These are phyloP conservation scores for Aspergillus sparsus DNA, from an alignment of 495 filamentous ascomycete genomes.

Conservation along the genomic window DNA sequence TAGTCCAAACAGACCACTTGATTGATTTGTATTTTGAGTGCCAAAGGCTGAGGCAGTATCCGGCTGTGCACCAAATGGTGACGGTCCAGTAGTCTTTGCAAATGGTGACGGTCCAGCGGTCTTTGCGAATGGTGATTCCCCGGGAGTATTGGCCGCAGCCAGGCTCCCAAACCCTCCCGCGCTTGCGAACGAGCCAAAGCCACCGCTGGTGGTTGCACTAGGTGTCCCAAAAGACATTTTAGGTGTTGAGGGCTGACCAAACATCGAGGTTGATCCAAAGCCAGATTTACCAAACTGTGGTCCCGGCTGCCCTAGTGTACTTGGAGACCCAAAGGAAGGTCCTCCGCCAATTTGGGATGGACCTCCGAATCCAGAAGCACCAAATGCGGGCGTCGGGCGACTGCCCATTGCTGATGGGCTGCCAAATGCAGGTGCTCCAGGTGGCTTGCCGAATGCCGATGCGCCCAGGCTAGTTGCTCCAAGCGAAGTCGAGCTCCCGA, in stretches of 20 bases:
- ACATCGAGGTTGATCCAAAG: conserved; percentile 51
- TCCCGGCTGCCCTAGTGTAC: conserved; percentile 28
- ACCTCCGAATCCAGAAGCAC: conserved; percentile 24
- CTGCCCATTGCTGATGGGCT: conserved; percentile 33
- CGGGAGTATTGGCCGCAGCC: conserved; percentile 30
- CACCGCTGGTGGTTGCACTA: conserved; percentile 33
- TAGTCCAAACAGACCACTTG: conserved; percentile 54
- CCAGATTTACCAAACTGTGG: conserved; percentile 40
- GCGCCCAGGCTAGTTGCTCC: conserved; percentile 36
- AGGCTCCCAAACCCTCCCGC: conserved; percentile 39
- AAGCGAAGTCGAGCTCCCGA: conserved; percentile 48
- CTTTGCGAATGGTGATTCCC: conserved; percentile 34
- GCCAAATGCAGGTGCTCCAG: conserved; percentile 41
- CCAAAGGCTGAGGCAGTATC: conserved; percentile 37
- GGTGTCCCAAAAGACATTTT: conserved; percentile 29
- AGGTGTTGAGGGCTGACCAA: conserved; percentile 42
- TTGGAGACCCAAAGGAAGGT: conserved; percentile 32
- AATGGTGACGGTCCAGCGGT: conserved; percentile 23
- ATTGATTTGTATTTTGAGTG: conserved; percentile 37
- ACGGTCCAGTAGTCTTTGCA: conserved; percentile 22
- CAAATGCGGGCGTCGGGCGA: conserved; percentile 31
- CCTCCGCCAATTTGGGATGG: conserved; percentile 31
- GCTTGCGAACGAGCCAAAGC: conserved; percentile 41
- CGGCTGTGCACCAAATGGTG: conserved; percentile 33
- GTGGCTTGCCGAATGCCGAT: conserved; percentile 36